Evolutionary conservation across 768 basidiomycete genomes (phyloP), one percentile per base, ranked within the genome.

Genomic region (Suillus tomentosus): DNA sequence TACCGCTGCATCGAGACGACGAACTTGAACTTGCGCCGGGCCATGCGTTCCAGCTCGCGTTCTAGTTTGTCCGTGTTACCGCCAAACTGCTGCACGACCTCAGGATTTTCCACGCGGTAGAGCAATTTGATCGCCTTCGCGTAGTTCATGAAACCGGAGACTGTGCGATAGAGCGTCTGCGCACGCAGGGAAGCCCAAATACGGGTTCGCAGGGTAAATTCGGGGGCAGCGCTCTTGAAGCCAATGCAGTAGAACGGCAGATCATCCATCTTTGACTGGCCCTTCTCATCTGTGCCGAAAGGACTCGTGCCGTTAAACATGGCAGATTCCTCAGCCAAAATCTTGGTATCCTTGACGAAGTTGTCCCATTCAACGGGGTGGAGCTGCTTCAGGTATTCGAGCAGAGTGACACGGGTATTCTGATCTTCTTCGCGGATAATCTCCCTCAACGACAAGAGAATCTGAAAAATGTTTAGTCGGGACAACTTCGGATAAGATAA

Each of bases 121-220:
- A 99, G 85, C 42, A 99, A 81, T 76, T 99, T 99, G 87, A 99
- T 99, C 14, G 97, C 97, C 81, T 99, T 99, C 68, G 93, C 89
- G 77, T 99, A 99, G 80, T 99, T 99, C 97, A 99, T 99, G 94
- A 99, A 98, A 60, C 97, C 97, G 42, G 97, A 98, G 19, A 99
- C 96, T 15, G 97, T 99, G 68, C 97, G 89, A 75, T 99, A 99
- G 22, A 99, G 86, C 2, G 97, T 99, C 81, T 99, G 97, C 19
- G 97, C 97, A 61, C 97, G 94, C 10, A 99, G 86, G 6, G 96
- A 98, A 10, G 97, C 96, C 97, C 97, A 99, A 72, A 99, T 99
- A 74, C 97, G 90, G 9, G 97, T 99, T 65, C 97, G 95, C 15
- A 99, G 85, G 2, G 97, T 99, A 76, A 96, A 99, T 76, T 99